Conservation (phyloP, 2,329 filamentous ascomycete species). For the Tolypocladium cylindrosporum region DNA sequence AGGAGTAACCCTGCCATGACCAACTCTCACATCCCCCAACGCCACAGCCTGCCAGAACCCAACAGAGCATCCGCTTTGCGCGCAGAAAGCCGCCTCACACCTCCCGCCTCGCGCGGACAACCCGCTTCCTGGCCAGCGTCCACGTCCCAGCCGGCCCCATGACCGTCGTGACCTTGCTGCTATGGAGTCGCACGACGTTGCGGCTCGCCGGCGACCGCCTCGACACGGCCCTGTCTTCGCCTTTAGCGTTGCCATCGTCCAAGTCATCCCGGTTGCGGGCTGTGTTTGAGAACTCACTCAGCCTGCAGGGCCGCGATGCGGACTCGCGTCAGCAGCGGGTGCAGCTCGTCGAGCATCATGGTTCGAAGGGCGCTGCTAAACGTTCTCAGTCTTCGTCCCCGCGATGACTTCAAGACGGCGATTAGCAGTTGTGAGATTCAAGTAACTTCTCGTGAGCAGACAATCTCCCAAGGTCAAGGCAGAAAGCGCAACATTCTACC, state of each 20-base stretch:
- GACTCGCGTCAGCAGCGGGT: slow-evolving; percentile 31
- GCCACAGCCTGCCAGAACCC: background rate
- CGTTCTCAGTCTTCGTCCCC: background rate
- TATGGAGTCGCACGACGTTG: slow-evolving; percentile 11
- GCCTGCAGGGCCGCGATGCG: slow-evolving; percentile 37
- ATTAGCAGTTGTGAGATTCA: background rate
- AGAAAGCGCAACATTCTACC: background rate
- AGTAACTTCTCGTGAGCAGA: background rate
- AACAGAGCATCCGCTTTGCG: background rate
- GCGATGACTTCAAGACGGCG: background rate
- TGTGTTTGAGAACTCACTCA: slow-evolving; percentile 26
- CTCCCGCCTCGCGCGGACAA: slow-evolving; percentile 12
- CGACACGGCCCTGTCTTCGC: slow-evolving; percentile 1
- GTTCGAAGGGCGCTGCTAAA: background rate
- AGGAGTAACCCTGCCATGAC: background rate
- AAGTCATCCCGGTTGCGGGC: too few relatives aligned
- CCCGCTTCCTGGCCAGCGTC: slow-evolving; percentile 12
- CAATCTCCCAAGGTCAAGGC: background rate
- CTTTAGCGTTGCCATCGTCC: background rate
- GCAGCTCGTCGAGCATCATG: slow-evolving; percentile 29
- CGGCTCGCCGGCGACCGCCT: slow-evolving; percentile 1
- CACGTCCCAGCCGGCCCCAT: slow-evolving; percentile 7
- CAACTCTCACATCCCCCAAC: background rate
- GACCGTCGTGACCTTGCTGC: slow-evolving; percentile 13
- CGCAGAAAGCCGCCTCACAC: background rate